Conservation (phyloP, 108 stramenopile genomes). For the Tribonema minus region DNA sequence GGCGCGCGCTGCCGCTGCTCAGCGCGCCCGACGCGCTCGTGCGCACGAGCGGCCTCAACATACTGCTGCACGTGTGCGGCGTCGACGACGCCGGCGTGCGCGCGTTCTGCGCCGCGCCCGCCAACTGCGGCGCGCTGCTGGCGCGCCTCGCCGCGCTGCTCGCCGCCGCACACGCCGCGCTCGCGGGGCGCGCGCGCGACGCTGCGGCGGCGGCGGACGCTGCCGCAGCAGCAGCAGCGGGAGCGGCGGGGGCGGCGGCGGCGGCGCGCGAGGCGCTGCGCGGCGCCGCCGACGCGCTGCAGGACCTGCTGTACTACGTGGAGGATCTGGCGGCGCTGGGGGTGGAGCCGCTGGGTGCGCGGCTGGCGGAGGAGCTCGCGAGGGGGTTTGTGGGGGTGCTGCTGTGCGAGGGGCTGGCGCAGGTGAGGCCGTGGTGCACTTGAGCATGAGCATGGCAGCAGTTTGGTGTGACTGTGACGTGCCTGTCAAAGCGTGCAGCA, state of each 20-base stretch:
- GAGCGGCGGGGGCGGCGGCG: not conserved
- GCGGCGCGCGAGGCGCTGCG: not conserved
- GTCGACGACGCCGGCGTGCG: slow-evolving; percentile 9
- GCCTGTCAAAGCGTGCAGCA: too few relatives aligned
- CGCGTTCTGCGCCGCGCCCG: slow-evolving; percentile 7
- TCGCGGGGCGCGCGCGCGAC: not conserved
- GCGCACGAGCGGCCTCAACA: slow-evolving; percentile 18
- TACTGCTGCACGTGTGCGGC: slow-evolving; percentile 16
- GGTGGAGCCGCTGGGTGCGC: too few relatives aligned
- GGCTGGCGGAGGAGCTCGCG: too few relatives aligned
- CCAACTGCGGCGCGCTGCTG: slow-evolving; percentile 4
- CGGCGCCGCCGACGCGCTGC: not conserved
- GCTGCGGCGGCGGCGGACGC: not conserved
- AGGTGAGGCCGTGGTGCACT: too few relatives aligned
- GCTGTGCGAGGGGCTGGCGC: too few relatives aligned
- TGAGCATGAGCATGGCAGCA: too few relatives aligned
- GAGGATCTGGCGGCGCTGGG: too few relatives aligned
- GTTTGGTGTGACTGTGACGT: too few relatives aligned
- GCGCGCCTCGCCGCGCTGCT: not conserved
- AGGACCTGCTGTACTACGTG: slow-evolving; percentile 26
- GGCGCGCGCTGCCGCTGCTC: slow-evolving; percentile 1
- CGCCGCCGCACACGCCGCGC: not conserved
- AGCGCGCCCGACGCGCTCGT: slow-evolving; percentile 17
- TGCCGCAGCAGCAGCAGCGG: slow-evolving; percentile 2
- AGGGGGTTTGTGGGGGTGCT: too few relatives aligned